phyloP scores from a whole-genome alignment of 441 rosid genomes.

The Syzygium malaccense region DNA sequence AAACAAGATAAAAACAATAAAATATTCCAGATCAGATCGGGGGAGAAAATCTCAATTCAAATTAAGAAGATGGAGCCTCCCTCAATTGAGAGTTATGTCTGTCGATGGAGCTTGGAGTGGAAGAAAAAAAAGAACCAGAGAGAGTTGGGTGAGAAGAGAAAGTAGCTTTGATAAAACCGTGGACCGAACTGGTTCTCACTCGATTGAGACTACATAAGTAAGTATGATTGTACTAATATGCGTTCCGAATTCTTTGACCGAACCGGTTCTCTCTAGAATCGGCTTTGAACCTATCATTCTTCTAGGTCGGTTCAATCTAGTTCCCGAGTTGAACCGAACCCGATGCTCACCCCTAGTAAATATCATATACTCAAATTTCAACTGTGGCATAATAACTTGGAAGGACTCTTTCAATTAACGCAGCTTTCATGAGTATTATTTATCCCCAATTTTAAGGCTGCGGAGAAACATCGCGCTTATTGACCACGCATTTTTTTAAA shows the following conservation, averaged over 20 bases:
- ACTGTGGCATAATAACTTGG: not conserved
- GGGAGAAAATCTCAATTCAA: too few relatives aligned
- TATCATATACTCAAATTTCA: not conserved
- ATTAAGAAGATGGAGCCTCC: too few relatives aligned
- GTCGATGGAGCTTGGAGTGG: too few relatives aligned
- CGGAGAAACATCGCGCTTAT: not conserved
- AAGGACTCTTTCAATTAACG: not conserved
- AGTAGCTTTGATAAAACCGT: too few relatives aligned
- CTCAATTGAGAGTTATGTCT: too few relatives aligned
- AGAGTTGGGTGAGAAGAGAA: too few relatives aligned
- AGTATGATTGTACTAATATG: too few relatives aligned
- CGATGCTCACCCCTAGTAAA: not conserved
- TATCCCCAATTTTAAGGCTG: not conserved
- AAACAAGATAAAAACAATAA: too few relatives aligned
- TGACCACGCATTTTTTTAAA: not conserved
- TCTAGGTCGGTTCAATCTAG: not conserved
- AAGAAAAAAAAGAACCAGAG: too few relatives aligned
- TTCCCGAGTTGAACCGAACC: not conserved
- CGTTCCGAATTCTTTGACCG: too few relatives aligned
- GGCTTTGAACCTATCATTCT: not conserved
- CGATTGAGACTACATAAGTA: not conserved
- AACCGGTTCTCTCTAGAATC: not conserved
- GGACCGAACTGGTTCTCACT: not conserved
- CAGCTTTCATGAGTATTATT: not conserved
- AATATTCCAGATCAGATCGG: too few relatives aligned